Evolutionary conservation across 177 flowering plant species (phyloP).

Genomic region (Vitis hybrid): DNA sequence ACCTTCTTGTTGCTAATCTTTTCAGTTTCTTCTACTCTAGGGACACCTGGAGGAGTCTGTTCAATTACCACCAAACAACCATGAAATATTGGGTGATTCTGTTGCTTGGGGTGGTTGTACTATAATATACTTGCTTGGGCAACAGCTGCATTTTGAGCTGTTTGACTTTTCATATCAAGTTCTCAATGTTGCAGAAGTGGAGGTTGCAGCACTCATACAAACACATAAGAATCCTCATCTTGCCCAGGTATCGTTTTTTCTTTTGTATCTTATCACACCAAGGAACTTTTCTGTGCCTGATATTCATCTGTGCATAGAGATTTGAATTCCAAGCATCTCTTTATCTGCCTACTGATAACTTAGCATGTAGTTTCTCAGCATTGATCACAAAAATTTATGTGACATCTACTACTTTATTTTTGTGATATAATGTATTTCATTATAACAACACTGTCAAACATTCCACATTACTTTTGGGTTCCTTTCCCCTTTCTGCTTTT

Average conservation of each 20-base stretch:
- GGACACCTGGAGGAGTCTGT: constrained; percentile 75
- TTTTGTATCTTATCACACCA: not conserved
- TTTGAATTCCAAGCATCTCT: not conserved
- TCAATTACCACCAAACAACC: constrained; percentile 42
- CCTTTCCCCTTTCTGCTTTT: too few relatives aligned
- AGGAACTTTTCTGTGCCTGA: too few relatives aligned
- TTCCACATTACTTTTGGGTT: too few relatives aligned
- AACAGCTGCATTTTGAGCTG: constrained; percentile 93
- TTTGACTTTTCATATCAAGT: constrained; percentile 97
- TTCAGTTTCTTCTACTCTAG: constrained; percentile 31
- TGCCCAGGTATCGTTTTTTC: constrained; percentile 46
- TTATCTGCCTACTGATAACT: too few relatives aligned
- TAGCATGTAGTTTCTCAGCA: too few relatives aligned
- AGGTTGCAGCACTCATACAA: constrained; percentile 44
- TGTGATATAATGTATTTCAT: too few relatives aligned
- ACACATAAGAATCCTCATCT: constrained; percentile 45
- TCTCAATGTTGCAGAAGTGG: constrained; percentile 93
- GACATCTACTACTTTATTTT: too few relatives aligned
- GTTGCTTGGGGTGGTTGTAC: constrained; percentile 99
- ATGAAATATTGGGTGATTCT: constrained; percentile 82
- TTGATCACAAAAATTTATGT: too few relatives aligned
- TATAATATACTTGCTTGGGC: constrained; percentile 91
- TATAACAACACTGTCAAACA: too few relatives aligned
- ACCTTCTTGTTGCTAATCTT: constrained; percentile 2
- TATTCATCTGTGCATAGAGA: not conserved